Percentiles rank a stretch among this genome's conserved stretches.
These are phyloP conservation scores for Melampsora larici-populina DNA, from an alignment of 1,284 basidiomycete genomes.

Conservation along the genomic window DNA sequence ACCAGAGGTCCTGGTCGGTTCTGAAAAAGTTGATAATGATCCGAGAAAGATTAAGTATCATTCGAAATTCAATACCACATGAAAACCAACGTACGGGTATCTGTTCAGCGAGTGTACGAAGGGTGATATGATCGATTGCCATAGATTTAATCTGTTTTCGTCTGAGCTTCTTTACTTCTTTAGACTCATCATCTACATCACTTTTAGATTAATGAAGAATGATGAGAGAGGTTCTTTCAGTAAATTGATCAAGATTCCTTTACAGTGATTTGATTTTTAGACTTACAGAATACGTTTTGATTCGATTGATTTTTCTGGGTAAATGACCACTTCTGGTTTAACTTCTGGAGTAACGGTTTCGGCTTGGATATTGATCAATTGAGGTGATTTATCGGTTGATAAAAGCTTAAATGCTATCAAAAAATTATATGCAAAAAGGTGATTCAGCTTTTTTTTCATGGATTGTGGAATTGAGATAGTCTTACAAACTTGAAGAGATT, in stretches of 20 bases:
- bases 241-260: no score
- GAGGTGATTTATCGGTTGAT: neutral
- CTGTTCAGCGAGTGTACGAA: neutral
- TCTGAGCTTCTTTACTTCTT: neutral
- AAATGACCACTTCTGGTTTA: neutral
- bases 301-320: slow-evolving; percentile 1
- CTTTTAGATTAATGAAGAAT: neutral
- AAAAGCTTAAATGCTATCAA: slow-evolving; percentile 1
- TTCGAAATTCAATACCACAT: neutral
- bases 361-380: neutral
- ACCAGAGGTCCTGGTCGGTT: neutral
- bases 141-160: neutral
- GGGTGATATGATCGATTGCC: neutral
- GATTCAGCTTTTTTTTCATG: neutral
- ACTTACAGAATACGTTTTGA: neutral
- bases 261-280: neutral
- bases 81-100: neutral
- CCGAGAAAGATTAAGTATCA: neutral
- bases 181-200: neutral
- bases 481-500: neutral
- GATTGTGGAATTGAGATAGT: neutral
- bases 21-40: neutral
- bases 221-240: no score
- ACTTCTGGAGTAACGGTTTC: neutral
- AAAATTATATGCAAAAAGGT: neutral